Evolutionary conservation across 495 filamentous ascomycete genomes (phyloP), one percentile per base, ranked within the genome.

Genomic region (Daldinia loculata): DNA sequence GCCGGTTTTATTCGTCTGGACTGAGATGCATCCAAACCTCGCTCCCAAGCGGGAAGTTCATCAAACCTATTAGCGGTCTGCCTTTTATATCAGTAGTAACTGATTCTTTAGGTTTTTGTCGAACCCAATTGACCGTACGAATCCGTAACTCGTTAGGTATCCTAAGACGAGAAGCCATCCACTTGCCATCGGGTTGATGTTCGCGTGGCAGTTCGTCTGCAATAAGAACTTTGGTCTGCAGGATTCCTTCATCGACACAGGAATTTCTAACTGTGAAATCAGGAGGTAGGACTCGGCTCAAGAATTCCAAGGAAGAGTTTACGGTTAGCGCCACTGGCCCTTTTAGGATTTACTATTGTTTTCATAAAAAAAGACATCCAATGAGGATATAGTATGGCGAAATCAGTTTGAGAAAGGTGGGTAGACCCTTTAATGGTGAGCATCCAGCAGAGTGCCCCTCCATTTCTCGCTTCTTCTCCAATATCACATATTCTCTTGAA

Each of bases 261-360:
- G 71, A 64, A 53, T 77, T 75, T 65, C 81, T 61, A 48, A 71
- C 67, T 55, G 77, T 79, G 45, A 79, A 61, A 12, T 76, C 53
- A 4, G 73, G 68, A 60, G 77, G 80, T 60, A 85, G 77, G 24
- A 84, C 82, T 27, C 78, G 73, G 57, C 72, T 79, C 32, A 86
- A 75, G 51, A 87, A 87, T 60, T 86, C 85, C 60, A 88, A 77
- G 56, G 79, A 82, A 55, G 84, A 83, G 56, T 82, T 84, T 66
- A 88, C 81, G 36, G 87, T 89, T 14, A 89, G 77, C 72, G 87
- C 83, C 30, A 89, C 80, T 6, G 86, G 86, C 86, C 51, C 86
- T 81, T 61, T 79, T 75, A 9, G 86, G 84, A 59, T 89, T 82
- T 26, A 88, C 82, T 8, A 86, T 84, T 61, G 83, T 83, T 74